Evolutionary conservation across 441 rosid genomes (phyloP).

Genomic region (Corymbia calophylla): DNA sequence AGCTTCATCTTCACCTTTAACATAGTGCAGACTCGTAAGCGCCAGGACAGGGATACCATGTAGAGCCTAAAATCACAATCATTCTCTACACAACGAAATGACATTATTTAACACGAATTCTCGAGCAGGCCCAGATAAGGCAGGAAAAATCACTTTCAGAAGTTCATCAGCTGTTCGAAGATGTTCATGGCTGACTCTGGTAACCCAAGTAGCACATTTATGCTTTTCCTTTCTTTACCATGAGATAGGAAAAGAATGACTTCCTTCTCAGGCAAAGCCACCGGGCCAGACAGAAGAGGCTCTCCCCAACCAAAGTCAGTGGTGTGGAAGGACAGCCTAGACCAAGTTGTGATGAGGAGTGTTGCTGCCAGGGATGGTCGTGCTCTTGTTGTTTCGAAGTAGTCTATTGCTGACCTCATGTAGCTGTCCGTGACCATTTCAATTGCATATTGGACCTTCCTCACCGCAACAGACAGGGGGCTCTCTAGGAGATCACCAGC

Average conservation of each 20-base stretch:
- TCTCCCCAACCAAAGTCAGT: slow-evolving; percentile 92
- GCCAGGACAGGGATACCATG: background rate
- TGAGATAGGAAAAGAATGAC: slow-evolving; percentile 67
- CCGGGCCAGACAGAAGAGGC: slow-evolving; percentile 67
- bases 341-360: slow-evolving; percentile 74
- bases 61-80: background rate
- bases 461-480: slow-evolving; percentile 42
- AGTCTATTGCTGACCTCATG: slow-evolving; percentile 90
- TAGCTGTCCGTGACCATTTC: slow-evolving; percentile 49
- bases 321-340: slow-evolving; percentile 59
- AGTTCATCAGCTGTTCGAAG: slow-evolving; percentile 24
- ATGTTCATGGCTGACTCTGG: slow-evolving; percentile 69
- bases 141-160: background rate
- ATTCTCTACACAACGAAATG: background rate
- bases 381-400: slow-evolving; percentile 65
- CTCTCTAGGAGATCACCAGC: slow-evolving; percentile 59
- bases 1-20: background rate
- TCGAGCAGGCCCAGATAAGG: background rate
- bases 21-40: background rate
- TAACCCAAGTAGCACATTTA: slow-evolving; percentile 70
- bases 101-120: background rate
- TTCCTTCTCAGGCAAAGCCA: slow-evolving; percentile 78
- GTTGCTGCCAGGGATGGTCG: slow-evolving; percentile 74
- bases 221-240: slow-evolving; percentile 47
- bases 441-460: slow-evolving; percentile 55